Evolutionary conservation across 2,329 filamentous ascomycete genomes (phyloP).

Genomic region (Aspergillus fischeri): DNA sequence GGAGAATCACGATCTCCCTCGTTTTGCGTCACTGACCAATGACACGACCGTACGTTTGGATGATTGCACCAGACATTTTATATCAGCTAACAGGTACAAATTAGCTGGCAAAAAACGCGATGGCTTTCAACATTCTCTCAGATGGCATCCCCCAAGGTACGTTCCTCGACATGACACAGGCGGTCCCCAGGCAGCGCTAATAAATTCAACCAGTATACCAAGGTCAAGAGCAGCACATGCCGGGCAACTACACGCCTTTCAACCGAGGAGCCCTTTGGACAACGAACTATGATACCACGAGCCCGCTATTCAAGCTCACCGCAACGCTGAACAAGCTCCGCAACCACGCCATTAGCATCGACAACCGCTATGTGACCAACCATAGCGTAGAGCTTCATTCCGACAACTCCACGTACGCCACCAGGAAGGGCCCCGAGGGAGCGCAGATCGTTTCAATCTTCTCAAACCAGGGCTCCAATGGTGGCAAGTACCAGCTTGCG

Average conservation of each 20-base stretch:
- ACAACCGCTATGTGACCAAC: conserved; percentile 35
- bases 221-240: conserved; percentile 60
- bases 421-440: conserved; percentile 42
- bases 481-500: conserved; percentile 23
- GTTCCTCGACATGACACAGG: not conserved
- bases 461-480: conserved; percentile 37
- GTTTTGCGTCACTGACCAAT: conserved; percentile 50
- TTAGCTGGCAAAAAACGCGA: conserved; percentile 54
- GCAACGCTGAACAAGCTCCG: conserved; percentile 41
- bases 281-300: conserved; percentile 33
- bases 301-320: conserved; percentile 36
- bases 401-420: conserved; percentile 37
- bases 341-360: conserved; percentile 34
- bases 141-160: conserved; percentile 55
- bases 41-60: conserved; percentile 43
- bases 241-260: conserved; percentile 44
- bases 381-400: conserved; percentile 37
- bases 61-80: not conserved
- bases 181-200: not conserved
- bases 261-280: conserved; percentile 55
- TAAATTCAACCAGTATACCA: conserved; percentile 47
- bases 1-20: conserved; percentile 58
- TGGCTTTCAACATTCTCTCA: conserved; percentile 57
- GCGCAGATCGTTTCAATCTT: conserved; percentile 41
- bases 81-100: not conserved